phyloP scores from a whole-genome alignment of 345 rosid species.

The Populus euphratica region DNA sequence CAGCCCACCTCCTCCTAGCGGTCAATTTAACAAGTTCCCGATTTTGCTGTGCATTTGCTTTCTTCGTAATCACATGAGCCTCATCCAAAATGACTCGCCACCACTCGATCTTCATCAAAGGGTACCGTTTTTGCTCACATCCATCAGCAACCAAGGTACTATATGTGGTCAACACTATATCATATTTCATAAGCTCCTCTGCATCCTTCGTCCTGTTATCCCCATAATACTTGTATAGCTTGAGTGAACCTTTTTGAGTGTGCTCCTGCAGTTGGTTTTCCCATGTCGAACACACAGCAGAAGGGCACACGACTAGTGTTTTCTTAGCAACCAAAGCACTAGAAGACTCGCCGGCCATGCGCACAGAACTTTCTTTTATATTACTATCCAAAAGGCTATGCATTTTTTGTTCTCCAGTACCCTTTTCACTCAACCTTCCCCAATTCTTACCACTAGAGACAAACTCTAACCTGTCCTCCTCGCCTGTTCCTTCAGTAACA shows the following conservation, averaged over 20 bases:
- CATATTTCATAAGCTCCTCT: constrained; percentile 57
- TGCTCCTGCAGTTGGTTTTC: constrained; percentile 72
- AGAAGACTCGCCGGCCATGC: constrained; percentile 4
- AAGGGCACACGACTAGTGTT: constrained; percentile 86
- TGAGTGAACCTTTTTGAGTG: constrained; percentile 58
- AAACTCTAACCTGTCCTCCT: constrained; percentile 11
- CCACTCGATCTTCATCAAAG: constrained; percentile 71
- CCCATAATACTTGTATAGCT: constrained; percentile 66
- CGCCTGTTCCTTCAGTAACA: constrained; percentile 14
- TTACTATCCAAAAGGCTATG: constrained; percentile 5
- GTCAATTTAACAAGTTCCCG: constrained; percentile 50
- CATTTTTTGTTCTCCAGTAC: constrained; percentile 31
- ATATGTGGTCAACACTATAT: constrained; percentile 76
- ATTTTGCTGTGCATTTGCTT: constrained; percentile 69
- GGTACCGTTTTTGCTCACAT: constrained; percentile 22
- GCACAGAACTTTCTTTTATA: constrained; percentile 15
- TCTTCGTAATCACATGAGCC: constrained; percentile 70
- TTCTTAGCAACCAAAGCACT: constrained; percentile 22
- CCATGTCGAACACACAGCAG: constrained; percentile 81
- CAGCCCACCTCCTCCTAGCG: constrained; percentile 73
- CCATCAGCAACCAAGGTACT: constrained; percentile 56
- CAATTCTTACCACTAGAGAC: constrained; percentile 36
- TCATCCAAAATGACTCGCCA: constrained; percentile 85
- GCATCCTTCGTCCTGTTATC: constrained; percentile 49
- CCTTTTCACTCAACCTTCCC: constrained; percentile 44